Conservation (phyloP, 2,329 filamentous ascomycete species). For the Curvularia hawaiiensis region DNA sequence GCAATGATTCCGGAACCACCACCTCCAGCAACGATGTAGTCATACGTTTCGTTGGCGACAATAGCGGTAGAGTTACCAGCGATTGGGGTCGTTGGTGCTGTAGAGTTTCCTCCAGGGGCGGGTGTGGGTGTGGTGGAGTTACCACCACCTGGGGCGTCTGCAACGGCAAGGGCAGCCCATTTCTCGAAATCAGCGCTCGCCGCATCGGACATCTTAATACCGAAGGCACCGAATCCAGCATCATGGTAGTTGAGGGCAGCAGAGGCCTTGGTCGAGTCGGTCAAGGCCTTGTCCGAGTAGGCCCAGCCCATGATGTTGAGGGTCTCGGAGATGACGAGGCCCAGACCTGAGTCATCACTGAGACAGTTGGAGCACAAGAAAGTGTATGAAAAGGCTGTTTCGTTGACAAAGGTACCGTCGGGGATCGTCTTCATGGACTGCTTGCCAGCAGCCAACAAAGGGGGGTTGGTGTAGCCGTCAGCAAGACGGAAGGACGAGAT, state of each 20-base stretch:
- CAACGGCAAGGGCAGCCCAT: conserved; percentile 43
- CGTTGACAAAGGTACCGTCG: conserved; percentile 59
- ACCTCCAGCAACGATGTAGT: conserved; percentile 67
- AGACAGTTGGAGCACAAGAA: conserved; percentile 57
- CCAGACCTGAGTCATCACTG: conserved; percentile 26
- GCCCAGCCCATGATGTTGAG: conserved; percentile 43
- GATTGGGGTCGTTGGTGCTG: conserved; percentile 19
- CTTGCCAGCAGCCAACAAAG: conserved; percentile 50
- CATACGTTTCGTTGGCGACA: conserved; percentile 53
- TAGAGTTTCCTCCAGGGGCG: conserved; percentile 32
- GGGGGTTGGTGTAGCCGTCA: conserved; percentile 56
- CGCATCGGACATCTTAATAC: conserved; percentile 35
- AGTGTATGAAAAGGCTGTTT: conserved; percentile 60
- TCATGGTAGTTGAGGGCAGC: conserved; percentile 38
- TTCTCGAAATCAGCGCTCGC: conserved; percentile 40
- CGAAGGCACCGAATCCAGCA: conserved; percentile 43
- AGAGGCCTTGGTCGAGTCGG: conserved; percentile 29
- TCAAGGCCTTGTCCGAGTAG: conserved; percentile 31
- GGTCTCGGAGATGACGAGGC: conserved; percentile 31
- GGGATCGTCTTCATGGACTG: conserved; percentile 54
- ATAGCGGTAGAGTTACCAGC: conserved; percentile 42
- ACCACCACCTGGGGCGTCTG: conserved; percentile 20
- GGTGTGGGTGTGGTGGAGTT: conserved; percentile 38
- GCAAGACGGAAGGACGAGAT: conserved; percentile 54
- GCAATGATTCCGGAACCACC: conserved; percentile 65